These are phyloP conservation scores for Gleditsia sinensis DNA, from an alignment of 306 rosid genomes.

Conservation along the genomic window DNA sequence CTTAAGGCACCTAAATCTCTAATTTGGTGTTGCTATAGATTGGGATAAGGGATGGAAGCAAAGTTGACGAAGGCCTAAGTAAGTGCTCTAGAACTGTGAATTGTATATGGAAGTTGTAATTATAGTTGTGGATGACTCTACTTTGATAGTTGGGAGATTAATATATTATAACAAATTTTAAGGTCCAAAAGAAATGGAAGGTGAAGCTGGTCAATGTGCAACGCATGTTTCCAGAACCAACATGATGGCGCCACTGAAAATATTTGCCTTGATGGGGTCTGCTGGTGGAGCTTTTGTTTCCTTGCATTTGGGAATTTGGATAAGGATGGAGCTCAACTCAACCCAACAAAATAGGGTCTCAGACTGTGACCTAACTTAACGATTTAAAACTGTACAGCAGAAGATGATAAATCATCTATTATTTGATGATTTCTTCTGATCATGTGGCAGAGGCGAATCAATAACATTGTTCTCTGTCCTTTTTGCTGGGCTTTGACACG, in stretches of 20 bases:
- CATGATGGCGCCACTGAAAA: neutral
- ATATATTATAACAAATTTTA: too few relatives aligned
- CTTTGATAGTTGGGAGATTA: slow-evolving; percentile 33
- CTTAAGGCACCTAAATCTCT: too few relatives aligned
- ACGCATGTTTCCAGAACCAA: slow-evolving; percentile 31
- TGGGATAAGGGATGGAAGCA: too few relatives aligned
- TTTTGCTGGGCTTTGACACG: too few relatives aligned
- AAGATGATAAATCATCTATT: too few relatives aligned
- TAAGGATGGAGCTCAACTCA: neutral
- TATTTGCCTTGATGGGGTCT: neutral
- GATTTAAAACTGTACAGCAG: too few relatives aligned
- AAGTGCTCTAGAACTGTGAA: slow-evolving; percentile 23
- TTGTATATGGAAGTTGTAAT: slow-evolving; percentile 26
- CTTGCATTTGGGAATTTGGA: neutral
- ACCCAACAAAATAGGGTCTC: slow-evolving; percentile 8
- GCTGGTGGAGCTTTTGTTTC: slow-evolving; percentile 18
- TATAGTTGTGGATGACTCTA: slow-evolving; percentile 11
- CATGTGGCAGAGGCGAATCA: too few relatives aligned
- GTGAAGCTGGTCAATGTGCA: neutral
- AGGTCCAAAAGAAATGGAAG: slow-evolving; percentile 25
- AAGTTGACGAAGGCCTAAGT: neutral
- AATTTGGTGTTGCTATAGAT: too few relatives aligned
- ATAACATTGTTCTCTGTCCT: too few relatives aligned
- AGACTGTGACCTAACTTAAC: too few relatives aligned
- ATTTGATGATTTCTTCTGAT: too few relatives aligned